Conservation (phyloP, 2,329 filamentous ascomycete genomes). For the Cordyceps cicadae region DNA sequence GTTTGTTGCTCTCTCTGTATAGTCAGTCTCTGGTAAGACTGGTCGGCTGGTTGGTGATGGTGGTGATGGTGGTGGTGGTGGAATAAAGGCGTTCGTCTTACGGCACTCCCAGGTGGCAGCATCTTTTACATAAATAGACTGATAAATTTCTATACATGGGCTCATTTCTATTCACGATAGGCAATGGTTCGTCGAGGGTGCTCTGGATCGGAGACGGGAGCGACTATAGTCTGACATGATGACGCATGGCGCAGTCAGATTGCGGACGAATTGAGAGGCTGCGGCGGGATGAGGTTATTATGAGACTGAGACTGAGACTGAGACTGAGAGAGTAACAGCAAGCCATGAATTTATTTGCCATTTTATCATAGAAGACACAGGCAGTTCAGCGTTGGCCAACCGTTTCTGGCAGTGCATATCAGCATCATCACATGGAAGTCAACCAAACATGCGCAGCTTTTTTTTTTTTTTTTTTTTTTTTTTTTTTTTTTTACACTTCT, state of each 20-base stretch:
- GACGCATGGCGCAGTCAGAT: slow-evolving; percentile 9
- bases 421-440: background rate
- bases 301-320: background rate
- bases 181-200: slow-evolving; percentile 4
- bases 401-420: background rate
- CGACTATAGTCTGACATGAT: slow-evolving; percentile 12
- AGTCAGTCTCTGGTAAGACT: slow-evolving; percentile 5
- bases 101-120: background rate
- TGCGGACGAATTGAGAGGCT: background rate
- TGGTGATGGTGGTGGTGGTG: background rate
- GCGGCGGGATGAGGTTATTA: background rate
- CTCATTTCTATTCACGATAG: slow-evolving; percentile 6
- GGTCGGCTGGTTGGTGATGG: background rate
- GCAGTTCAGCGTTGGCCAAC: background rate
- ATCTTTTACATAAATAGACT: slow-evolving; percentile 9
- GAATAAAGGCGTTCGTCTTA: background rate
- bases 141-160: background rate
- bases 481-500: too few relatives aligned
- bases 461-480: background rate
- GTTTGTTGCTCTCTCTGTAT: background rate
- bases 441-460: background rate
- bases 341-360: too few relatives aligned
- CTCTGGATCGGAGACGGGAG: background rate
- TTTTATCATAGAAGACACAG: too few relatives aligned
- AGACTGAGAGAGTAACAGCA: too few relatives aligned